These are phyloP conservation scores for Alternaria gansuensis DNA, from an alignment of 2,329 filamentous ascomycete genomes.

Conservation along the genomic window DNA sequence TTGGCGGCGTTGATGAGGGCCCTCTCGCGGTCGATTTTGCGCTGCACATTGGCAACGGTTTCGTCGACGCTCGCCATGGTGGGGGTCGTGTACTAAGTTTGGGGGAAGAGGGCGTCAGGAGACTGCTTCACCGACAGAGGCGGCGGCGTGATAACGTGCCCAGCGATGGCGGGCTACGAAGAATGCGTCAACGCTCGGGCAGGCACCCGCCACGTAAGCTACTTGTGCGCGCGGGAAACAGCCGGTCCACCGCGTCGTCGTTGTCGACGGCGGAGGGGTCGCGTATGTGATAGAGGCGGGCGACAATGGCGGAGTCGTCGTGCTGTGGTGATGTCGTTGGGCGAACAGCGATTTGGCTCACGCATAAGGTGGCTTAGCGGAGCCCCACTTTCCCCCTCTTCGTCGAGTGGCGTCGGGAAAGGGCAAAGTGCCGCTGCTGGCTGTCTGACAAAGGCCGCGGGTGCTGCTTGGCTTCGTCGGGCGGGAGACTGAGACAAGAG, in stretches of 20 bases:
- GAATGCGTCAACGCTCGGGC: conserved; percentile 38
- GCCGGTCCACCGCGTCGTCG: conserved; percentile 18
- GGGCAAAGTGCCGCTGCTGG: conserved; percentile 16
- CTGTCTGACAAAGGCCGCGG: conserved; percentile 11
- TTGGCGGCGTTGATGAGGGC: conserved; percentile 92
- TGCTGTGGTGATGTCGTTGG: conserved; percentile 37
- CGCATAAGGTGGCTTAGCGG: conserved; percentile 40
- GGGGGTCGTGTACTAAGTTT: conserved; percentile 21
- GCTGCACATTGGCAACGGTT: conserved; percentile 80
- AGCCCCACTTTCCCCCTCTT: conserved; percentile 31
- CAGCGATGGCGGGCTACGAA: conserved; percentile 36
- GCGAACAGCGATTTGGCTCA: conserved; percentile 37
- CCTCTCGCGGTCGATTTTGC: conserved; percentile 98
- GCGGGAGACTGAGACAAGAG: conserved; percentile 14
- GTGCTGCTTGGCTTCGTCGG: conserved; percentile 9
- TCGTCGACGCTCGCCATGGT: conserved; percentile 68
- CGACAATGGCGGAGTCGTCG: conserved; percentile 33
- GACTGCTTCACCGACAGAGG: conserved; percentile 40
- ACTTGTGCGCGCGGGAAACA: conserved; percentile 17
- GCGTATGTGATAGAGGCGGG: conserved; percentile 18
- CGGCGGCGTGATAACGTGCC: conserved; percentile 38
- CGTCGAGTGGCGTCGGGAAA: conserved; percentile 32
- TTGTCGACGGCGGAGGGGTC: conserved; percentile 17
- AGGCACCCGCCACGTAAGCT: conserved; percentile 30
- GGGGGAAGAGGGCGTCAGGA: conserved; percentile 37